phyloP scores from a whole-genome alignment of 768 basidiomycete genomes.

The Lyophyllum shimeji region DNA sequence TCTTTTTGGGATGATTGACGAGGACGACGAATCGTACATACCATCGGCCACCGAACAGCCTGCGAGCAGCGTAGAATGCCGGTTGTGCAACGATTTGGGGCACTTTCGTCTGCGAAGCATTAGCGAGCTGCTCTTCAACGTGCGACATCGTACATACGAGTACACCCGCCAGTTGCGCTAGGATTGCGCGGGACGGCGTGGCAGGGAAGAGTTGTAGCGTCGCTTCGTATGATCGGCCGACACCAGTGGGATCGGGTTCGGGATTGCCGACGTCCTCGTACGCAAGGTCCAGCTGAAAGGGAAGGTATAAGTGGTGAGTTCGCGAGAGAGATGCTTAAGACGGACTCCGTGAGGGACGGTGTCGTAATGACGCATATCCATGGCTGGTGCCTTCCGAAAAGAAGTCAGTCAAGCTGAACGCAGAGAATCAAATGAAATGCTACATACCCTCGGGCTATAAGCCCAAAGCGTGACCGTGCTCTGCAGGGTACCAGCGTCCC shows the following conservation, averaged over 20 bases:
- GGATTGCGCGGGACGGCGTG: constrained; percentile 28
- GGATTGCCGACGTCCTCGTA: constrained; percentile 41
- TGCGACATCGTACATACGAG: constrained; percentile 21
- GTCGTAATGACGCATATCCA: constrained; percentile 40
- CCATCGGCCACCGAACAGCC: constrained; percentile 38
- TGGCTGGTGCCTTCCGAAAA: constrained; percentile 25
- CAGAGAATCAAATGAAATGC: neutral
- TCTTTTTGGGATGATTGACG: neutral
- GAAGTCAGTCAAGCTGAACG: neutral
- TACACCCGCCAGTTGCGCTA: constrained; percentile 29
- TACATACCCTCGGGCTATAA: constrained; percentile 32
- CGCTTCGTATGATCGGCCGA: constrained; percentile 37
- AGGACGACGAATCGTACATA: constrained; percentile 4
- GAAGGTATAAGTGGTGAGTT: neutral
- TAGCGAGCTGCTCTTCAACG: too few species aligned
- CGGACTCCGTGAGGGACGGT: constrained; percentile 35
- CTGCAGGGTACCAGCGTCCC: constrained; percentile 26
- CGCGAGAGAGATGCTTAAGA: neutral
- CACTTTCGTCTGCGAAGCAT: constrained; percentile 22
- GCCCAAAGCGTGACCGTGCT: constrained; percentile 36
- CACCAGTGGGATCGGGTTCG: constrained; percentile 33
- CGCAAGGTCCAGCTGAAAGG: constrained; percentile 31
- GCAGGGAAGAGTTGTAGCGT: constrained; percentile 32
- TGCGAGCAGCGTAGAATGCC: constrained; percentile 33
- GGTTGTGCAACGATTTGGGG: constrained; percentile 35